These are phyloP conservation scores for Tetrapyrgos nigripes DNA, from an alignment of 1,284 basidiomycete genomes.

Conservation along the genomic window DNA sequence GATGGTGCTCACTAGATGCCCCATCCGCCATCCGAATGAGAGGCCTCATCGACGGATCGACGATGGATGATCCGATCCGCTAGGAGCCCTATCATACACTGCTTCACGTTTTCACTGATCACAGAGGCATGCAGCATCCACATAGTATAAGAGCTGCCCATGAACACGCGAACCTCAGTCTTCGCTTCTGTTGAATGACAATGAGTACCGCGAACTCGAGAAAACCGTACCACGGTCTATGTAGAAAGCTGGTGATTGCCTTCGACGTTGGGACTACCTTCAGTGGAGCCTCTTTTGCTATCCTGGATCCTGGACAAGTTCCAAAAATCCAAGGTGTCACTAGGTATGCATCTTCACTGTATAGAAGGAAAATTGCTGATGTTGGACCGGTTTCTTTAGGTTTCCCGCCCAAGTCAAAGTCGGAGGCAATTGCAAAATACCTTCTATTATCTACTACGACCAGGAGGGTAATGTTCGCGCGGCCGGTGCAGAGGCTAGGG, in stretches of 20 bases:
- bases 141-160: conserved; percentile 9
- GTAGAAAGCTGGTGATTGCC: conserved; percentile 51
- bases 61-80: too few species aligned
- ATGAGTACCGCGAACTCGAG: background rate
- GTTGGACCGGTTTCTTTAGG: conserved; percentile 29
- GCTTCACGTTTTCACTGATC: background rate
- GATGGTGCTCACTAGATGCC: too few species aligned
- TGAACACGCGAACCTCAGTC: background rate
- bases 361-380: background rate
- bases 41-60: too few species aligned
- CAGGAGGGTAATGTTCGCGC: conserved; percentile 46
- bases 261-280: conserved; percentile 62
- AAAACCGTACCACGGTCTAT: conserved; percentile 34
- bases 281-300: conserved; percentile 44
- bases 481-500: conserved; percentile 56
- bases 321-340: conserved; percentile 17
- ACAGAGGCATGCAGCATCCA: background rate
- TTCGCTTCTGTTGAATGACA: background rate
- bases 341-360: conserved; percentile 4
- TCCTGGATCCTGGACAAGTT: conserved; percentile 18
- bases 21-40: too few species aligned
- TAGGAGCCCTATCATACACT: background rate
- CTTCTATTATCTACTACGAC: conserved; percentile 60
- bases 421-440: conserved; percentile 61
- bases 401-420: conserved; percentile 60